Evolutionary conservation across 2,329 filamentous ascomycete species (phyloP), one percentile per base, ranked within the genome.

Genomic region (Achaetomium macrosporum): DNA sequence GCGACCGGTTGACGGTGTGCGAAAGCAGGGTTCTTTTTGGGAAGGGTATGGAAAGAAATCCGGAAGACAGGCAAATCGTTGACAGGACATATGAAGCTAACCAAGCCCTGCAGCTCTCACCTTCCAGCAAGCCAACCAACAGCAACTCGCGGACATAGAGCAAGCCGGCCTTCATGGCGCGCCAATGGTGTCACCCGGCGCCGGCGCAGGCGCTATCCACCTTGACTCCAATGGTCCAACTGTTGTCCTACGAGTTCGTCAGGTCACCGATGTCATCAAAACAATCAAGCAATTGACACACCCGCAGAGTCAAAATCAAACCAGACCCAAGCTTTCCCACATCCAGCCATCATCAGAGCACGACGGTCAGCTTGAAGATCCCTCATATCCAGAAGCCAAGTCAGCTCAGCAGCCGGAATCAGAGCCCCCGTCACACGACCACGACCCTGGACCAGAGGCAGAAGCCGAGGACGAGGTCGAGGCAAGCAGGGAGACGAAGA

Each of bases 1-100:
- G 89, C 47, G 84, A 85, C 73, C 95, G 95, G 71, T 90, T 95
- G 75, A 95, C 95, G 74, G 84, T 83, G 61, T 82, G 81, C 63
- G 82, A 91, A 67, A 89, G 89, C 59, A 77, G 83, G 31, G 89
- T 95, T 66, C 95, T 88, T 76, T 93, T 83, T 69, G 79, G 93
- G 69, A 93, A 91, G 73, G 88, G 88, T 87, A 69, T 47, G 67
- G 36, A 31, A 13, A 39, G 31, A 13, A 13, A 16, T 8, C 29
- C 30, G 25, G 11, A 8, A 50, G 10, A 20, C 3, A 9, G 17
- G n/a, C 12, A 29, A 39, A 31, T 39, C 35, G n/a, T 50, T 10
- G 35, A 30, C 31, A 17, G 16, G 13, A 11, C 4, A 8, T n/a
- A 2, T 37, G 20, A 42, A 11, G 45, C 56, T 61, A 52, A 58